Conservation (phyloP, 805 yeast genomes). For the Wickerhamomyces bovis region DNA sequence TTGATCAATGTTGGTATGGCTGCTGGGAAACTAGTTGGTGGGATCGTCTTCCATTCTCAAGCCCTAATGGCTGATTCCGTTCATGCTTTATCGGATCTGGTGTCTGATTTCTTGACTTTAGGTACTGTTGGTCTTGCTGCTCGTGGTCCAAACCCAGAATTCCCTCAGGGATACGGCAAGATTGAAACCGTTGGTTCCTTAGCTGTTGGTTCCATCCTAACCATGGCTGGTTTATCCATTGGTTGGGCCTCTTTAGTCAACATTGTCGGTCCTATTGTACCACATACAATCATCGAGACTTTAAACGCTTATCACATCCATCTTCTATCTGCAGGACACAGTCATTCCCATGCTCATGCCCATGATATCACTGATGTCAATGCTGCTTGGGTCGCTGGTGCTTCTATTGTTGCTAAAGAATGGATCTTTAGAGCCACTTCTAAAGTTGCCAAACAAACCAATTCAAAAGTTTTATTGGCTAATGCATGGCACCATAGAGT, state of each 20-base stretch:
- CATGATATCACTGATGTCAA: constrained; percentile 59
- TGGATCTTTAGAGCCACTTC: constrained; percentile 80
- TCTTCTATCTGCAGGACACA: constrained; percentile 31
- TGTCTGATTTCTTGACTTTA: constrained; percentile 84
- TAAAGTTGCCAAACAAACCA: constrained; percentile 67
- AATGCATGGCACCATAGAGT: constrained; percentile 99
- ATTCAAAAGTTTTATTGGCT: constrained; percentile 87
- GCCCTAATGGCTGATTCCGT: constrained; percentile 92
- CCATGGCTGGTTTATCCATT: constrained; percentile 85
- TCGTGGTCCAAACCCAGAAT: constrained; percentile 49
- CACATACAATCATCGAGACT: constrained; percentile 52
- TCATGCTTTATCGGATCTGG: constrained; percentile 85
- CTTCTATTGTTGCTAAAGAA: constrained; percentile 81
- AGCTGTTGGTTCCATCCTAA: constrained; percentile 75
- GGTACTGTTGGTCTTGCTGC: constrained; percentile 78
- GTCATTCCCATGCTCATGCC: constrained; percentile 25
- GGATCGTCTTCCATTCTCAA: constrained; percentile 89
- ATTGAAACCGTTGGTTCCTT: constrained; percentile 89
- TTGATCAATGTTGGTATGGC: constrained; percentile 84
- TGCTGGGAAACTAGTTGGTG: constrained; percentile 79
- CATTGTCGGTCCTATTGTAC: constrained; percentile 61
- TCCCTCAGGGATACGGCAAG: constrained; percentile 89
- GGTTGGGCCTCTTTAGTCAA: constrained; percentile 79
- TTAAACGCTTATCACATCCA: constrained; percentile 46
- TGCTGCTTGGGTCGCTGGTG: constrained; percentile 96